A percentile compares a stretch with the other conserved stretches of the same genome.
phyloP scores from a whole-genome alignment of 345 rosid genomes.

The Hibiscus tridactylites region DNA sequence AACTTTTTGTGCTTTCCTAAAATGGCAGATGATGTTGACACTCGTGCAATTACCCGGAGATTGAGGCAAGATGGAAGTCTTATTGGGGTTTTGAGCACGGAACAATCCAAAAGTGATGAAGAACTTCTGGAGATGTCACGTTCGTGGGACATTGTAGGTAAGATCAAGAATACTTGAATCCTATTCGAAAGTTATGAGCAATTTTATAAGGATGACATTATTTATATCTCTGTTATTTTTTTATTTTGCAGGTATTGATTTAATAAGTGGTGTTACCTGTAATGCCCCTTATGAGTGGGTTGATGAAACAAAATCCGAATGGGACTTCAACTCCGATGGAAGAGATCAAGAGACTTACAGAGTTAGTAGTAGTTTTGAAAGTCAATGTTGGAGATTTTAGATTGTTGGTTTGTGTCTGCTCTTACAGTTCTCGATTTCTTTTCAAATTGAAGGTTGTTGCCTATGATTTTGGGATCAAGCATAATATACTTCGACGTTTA shows the following conservation, averaged over 20 bases:
- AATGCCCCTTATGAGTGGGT: constrained; percentile 78
- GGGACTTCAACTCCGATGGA: constrained; percentile 61
- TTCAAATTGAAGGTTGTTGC: constrained; percentile 58
- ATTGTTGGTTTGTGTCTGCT: constrained; percentile 8
- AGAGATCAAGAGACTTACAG: constrained; percentile 34
- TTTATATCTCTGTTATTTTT: neutral
- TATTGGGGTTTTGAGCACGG: constrained; percentile 90
- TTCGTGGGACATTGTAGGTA: constrained; percentile 89
- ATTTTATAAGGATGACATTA: neutral
- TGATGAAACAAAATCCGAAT: constrained; percentile 55
- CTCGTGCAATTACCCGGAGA: constrained; percentile 89
- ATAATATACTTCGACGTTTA: constrained; percentile 74
- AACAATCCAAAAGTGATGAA: constrained; percentile 55
- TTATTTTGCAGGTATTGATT: constrained; percentile 59
- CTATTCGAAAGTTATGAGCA: neutral
- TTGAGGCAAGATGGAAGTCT: constrained; percentile 96
- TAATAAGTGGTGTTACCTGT: constrained; percentile 84
- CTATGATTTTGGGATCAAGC: constrained; percentile 94
- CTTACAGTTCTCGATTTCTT: constrained; percentile 6
- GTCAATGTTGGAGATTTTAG: neutral
- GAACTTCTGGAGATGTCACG: constrained; percentile 79
- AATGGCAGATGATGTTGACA: constrained; percentile 80
- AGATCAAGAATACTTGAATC: neutral
- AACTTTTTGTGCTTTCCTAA: neutral
- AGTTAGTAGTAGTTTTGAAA: constrained; percentile 36